phyloP scores from a whole-genome alignment of 352 stramenopile genomes.

The Pythium chondricola region DNA sequence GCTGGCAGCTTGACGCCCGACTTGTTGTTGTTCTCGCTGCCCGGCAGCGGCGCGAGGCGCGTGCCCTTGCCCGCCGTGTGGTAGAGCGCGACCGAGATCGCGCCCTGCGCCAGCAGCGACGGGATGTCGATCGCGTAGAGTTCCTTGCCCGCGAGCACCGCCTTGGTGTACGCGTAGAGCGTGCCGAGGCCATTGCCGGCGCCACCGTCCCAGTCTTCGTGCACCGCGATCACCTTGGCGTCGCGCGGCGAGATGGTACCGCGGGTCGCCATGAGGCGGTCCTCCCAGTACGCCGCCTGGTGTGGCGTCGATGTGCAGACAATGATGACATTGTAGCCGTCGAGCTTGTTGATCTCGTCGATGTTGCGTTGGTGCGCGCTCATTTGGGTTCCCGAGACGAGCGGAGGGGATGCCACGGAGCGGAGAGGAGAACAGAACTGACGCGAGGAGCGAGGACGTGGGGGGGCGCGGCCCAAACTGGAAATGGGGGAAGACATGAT shows the following conservation, averaged over 20 bases:
- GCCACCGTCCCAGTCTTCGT: slow-evolving; percentile 94
- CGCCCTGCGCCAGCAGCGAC: slow-evolving; percentile 51
- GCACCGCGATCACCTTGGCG: slow-evolving; percentile 93
- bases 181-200: slow-evolving; percentile 96
- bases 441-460: too few relatives aligned
- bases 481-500: too few relatives aligned
- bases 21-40: slow-evolving; percentile 99
- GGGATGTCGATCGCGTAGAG: slow-evolving; percentile 87
- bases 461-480: too few relatives aligned
- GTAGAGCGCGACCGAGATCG: slow-evolving; percentile 93
- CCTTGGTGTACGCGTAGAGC: slow-evolving; percentile 96
- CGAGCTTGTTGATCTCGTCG: slow-evolving; percentile 78
- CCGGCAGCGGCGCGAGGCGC: slow-evolving; percentile 93
- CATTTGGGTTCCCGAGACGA: too few relatives aligned
- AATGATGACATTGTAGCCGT: slow-evolving; percentile 95
- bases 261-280: slow-evolving; percentile 86
- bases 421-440: too few relatives aligned
- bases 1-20: slow-evolving; percentile 97
- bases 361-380: slow-evolving; percentile 76
- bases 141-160: slow-evolving; percentile 76
- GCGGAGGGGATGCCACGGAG: too few relatives aligned
- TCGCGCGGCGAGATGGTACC: slow-evolving; percentile 72
- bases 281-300: slow-evolving; percentile 96
- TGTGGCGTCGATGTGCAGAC: slow-evolving; percentile 96
- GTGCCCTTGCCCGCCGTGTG: slow-evolving; percentile 98